Conservation (phyloP, 768 basidiomycete genomes). For the Macrocybe gigantea region DNA sequence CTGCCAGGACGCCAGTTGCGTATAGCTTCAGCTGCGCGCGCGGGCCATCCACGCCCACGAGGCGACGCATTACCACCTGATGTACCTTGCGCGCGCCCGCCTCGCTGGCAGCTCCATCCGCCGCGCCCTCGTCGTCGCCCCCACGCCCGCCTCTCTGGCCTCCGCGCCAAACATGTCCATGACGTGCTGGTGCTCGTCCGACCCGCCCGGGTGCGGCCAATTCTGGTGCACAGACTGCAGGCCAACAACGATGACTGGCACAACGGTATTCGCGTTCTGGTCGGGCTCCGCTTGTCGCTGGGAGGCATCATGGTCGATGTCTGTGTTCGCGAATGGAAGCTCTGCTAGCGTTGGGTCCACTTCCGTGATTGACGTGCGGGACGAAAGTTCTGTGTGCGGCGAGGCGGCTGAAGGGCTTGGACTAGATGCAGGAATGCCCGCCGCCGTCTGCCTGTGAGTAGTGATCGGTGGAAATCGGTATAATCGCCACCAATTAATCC, state of each 20-base stretch:
- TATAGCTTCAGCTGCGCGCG: constrained; percentile 58
- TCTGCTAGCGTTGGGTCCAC: constrained; percentile 12
- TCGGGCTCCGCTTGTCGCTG: constrained; percentile 8
- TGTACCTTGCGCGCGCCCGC: not conserved
- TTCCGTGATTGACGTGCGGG: constrained; percentile 1
- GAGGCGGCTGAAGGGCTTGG: constrained; percentile 12
- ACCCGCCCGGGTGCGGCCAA: constrained; percentile 25
- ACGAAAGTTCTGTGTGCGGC: constrained; percentile 2
- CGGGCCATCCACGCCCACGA: constrained; percentile 40
- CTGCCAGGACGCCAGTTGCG: constrained; percentile 45
- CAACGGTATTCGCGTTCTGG: constrained; percentile 34
- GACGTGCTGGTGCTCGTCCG: not conserved
- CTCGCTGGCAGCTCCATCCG: constrained; percentile 7
- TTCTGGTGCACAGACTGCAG: constrained; percentile 63
- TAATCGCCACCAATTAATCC: constrained; percentile 78
- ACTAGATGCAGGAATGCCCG: constrained; percentile 8
- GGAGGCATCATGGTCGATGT: constrained; percentile 6
- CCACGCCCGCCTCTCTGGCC: constrained; percentile 5
- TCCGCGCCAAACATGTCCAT: not conserved
- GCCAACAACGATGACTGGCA: constrained; percentile 82
- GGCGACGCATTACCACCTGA: not conserved
- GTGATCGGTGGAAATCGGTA: constrained; percentile 75
- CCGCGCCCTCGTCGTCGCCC: constrained; percentile 2
- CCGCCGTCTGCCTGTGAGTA: constrained; percentile 18
- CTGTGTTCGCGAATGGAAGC: constrained; percentile 10